Percentiles rank a stretch among this genome's conserved stretches.
These are phyloP conservation scores for Trichosporon sp. DNA, from an alignment of 1,284 basidiomycete genomes.

Conservation along the genomic window DNA sequence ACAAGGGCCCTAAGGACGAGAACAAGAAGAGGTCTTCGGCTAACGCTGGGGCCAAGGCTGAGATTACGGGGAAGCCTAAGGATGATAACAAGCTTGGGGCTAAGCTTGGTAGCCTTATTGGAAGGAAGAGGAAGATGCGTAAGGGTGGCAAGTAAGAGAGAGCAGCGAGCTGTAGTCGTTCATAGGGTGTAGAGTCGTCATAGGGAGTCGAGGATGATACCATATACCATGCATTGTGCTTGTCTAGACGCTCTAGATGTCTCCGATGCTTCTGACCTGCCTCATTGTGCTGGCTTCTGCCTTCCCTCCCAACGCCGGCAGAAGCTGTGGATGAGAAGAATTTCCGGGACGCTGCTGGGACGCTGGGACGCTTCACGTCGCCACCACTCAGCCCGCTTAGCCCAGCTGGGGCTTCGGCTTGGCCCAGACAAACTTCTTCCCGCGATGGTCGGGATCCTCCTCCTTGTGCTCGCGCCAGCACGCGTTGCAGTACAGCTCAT, in stretches of 20 bases:
- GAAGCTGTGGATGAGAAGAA: too few relatives aligned
- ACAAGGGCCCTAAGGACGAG: constrained; percentile 13
- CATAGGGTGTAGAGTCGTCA: too few relatives aligned
- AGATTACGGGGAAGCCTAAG: constrained; percentile 6
- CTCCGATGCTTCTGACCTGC: too few relatives aligned
- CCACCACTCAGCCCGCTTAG: too few relatives aligned
- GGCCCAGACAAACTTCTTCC: constrained; percentile 9
- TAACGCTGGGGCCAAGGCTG: not conserved
- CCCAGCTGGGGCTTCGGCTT: not conserved
- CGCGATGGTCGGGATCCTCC: not conserved
- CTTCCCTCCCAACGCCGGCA: too few relatives aligned
- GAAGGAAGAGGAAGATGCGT: constrained; percentile 44
- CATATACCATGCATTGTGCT: constrained; percentile 2
- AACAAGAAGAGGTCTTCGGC: constrained; percentile 1
- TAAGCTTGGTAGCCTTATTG: constrained; percentile 46
- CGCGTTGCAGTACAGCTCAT: constrained; percentile 38
- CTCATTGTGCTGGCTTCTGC: not conserved
- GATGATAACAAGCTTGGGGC: constrained; percentile 37
- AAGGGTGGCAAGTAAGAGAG: constrained; percentile 6
- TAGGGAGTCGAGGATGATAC: not conserved
- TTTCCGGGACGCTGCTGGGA: too few relatives aligned
- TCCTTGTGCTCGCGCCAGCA: constrained; percentile 35
- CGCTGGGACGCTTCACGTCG: too few relatives aligned
- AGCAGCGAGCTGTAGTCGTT: not conserved
- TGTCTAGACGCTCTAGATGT: not conserved